A percentile compares a stretch with the other conserved stretches of the same genome.
phyloP scores from a whole-genome alignment of 2,329 filamentous ascomycete species.

The Boeremia exigua region DNA sequence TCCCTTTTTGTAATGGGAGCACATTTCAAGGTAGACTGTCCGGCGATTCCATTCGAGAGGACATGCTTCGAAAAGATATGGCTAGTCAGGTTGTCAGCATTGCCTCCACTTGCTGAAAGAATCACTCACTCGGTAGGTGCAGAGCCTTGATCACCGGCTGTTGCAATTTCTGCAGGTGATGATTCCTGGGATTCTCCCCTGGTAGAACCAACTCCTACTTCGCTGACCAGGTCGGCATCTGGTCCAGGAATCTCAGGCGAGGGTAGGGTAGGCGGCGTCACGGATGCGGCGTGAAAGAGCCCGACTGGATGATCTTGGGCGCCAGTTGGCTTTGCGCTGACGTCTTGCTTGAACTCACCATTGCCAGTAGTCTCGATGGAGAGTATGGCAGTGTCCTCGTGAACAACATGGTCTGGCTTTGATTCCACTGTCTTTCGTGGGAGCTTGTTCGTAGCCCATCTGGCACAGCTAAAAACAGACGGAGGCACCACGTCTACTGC shows the following conservation, averaged over 20 bases:
- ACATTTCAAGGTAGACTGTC: background rate
- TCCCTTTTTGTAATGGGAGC: background rate
- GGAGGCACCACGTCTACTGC: background rate
- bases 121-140: background rate
- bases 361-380: background rate
- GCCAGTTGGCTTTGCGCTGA: too few relatives aligned
- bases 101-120: background rate
- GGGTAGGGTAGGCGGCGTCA: background rate
- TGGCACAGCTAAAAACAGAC: background rate
- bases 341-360: background rate
- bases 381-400: background rate
- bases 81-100: background rate
- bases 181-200: too few relatives aligned
- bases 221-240: background rate
- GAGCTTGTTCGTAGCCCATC: background rate
- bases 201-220: too few relatives aligned
- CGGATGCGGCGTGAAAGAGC: too few relatives aligned
- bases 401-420: background rate
- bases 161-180: background rate
- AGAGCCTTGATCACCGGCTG: background rate
- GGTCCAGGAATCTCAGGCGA: background rate
- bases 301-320: background rate
- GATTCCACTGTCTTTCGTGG: background rate
- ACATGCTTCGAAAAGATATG: too few relatives aligned
- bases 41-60: background rate